A percentile compares a stretch with the other conserved stretches of the same genome.
These are phyloP conservation scores for Panicum miliaceum DNA, from an alignment of 176 grass and related monocot genomes.

Conservation along the genomic window DNA sequence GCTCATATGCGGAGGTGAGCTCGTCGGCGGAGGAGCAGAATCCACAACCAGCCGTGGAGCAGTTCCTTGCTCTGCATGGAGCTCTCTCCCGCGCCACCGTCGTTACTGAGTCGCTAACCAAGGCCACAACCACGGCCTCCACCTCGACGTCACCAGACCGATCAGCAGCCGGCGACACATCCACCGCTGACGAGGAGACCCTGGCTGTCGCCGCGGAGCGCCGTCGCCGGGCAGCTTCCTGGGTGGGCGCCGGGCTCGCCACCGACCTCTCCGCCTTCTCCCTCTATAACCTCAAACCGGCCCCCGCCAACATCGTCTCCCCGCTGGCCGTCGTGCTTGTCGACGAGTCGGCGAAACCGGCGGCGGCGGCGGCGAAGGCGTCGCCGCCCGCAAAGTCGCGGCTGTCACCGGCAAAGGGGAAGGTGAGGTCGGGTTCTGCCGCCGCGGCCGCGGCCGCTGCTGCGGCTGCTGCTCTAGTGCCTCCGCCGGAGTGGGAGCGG, in stretches of 20 bases:
- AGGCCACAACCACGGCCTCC: slow-evolving; percentile 31
- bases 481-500: slow-evolving; percentile 62
- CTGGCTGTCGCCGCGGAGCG: slow-evolving; percentile 55
- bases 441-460: neutral
- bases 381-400: slow-evolving; percentile 54
- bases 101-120: slow-evolving; percentile 59
- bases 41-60: slow-evolving; percentile 80
- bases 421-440: slow-evolving; percentile 27
- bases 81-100: slow-evolving; percentile 57
- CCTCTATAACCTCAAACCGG: slow-evolving; percentile 64
- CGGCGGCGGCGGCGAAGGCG: slow-evolving; percentile 41
- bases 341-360: slow-evolving; percentile 51
- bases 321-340: slow-evolving; percentile 55
- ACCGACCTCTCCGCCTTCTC: slow-evolving; percentile 80
- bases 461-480: neutral
- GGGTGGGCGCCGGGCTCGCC: slow-evolving; percentile 81
- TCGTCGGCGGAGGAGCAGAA: slow-evolving; percentile 79
- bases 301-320: slow-evolving; percentile 26
- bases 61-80: slow-evolving; percentile 79
- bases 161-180: neutral
- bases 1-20: slow-evolving; percentile 78
- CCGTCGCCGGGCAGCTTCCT: slow-evolving; percentile 61
- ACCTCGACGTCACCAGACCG: slow-evolving; percentile 33
- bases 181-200: slow-evolving; percentile 44
- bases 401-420: slow-evolving; percentile 52